phyloP scores from a whole-genome alignment of 352 stramenopile species.

The Phytophthora cryptogea region DNA sequence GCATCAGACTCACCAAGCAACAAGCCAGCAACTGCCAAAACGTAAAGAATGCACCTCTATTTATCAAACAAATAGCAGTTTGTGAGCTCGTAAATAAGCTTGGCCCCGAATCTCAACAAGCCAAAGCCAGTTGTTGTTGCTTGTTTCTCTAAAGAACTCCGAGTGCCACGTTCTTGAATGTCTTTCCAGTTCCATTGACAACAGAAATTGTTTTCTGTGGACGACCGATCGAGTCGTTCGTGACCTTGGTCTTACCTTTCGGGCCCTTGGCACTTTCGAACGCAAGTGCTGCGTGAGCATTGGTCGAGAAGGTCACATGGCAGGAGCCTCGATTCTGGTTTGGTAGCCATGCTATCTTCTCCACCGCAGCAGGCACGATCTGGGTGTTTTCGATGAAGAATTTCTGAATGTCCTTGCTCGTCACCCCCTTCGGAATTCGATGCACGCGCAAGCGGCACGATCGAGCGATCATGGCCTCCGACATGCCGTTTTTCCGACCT shows the following conservation, averaged over 20 bases:
- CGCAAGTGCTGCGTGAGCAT: constrained; percentile 64
- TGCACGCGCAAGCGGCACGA: constrained; percentile 77
- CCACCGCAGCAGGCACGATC: constrained; percentile 68
- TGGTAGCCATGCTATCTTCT: constrained; percentile 65
- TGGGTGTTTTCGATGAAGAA: constrained; percentile 69
- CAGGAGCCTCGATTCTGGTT: constrained; percentile 73
- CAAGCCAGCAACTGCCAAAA: constrained; percentile 38
- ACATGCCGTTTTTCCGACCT: constrained; percentile 21
- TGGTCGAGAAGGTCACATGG: constrained; percentile 70
- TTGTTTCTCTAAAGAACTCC: constrained; percentile 40
- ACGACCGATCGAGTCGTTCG: constrained; percentile 68
- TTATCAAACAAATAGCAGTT: constrained; percentile 29
- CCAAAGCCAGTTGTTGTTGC: constrained; percentile 9
- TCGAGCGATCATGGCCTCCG: constrained; percentile 47
- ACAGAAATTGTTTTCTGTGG: constrained; percentile 73
- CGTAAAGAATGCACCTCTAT: constrained; percentile 37
- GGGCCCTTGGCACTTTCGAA: constrained; percentile 56
- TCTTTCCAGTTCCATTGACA: constrained; percentile 59
- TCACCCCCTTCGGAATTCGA: constrained; percentile 71
- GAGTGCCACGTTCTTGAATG: constrained; percentile 70
- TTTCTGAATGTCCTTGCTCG: constrained; percentile 66
- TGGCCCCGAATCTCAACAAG: background rate
- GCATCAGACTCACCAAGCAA: constrained; percentile 5
- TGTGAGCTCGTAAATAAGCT: constrained; percentile 21
- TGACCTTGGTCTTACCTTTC: constrained; percentile 41